Evolutionary conservation across 2,329 filamentous ascomycete genomes (phyloP), one percentile per base, ranked within the genome.

Genomic region (Xylariaceae sp.): DNA sequence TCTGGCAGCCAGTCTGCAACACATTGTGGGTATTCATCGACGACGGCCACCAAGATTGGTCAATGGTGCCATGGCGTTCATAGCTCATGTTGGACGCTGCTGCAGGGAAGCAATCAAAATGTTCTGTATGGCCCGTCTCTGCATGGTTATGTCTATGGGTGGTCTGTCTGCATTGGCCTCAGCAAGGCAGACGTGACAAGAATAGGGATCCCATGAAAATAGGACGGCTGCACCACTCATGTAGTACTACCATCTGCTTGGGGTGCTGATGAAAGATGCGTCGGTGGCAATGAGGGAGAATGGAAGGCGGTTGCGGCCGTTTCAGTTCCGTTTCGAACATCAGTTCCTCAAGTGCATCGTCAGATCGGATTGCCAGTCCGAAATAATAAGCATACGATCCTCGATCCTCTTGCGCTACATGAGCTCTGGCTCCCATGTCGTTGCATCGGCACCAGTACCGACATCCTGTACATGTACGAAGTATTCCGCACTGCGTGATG

Each of bases 151-250:
- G 49, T 35, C 49, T 13, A 17, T n/a, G 49, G 49, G 11, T 23
- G 49, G 55, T 30, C 48, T 45, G 17, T 23, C 48, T 34, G 57
- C 49, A 59, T 52, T 52, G 53, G 52, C 62, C 48, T 64, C 60
- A 60, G 59, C 34, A 59, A 62, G 58, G 60, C 65, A 65, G 62
- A 63, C 62, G 61, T 60, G 64, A 62, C 34, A 44, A 48, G 45
- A 13, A 39, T 39, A 44, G 44, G 13, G 53, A 51, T 35, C 23
- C 15, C 10, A 35, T n/a, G 49, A 51, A 42, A 10, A 9, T 35
- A 34, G 34, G 34, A 51, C 11, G 49, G 10, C 49, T 35, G 23
- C 23, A 51, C 13, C 9, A 7, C 10, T 23, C 11, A 42, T 13
- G 9, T 42, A 42, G n/a, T 35, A 13, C 13, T n/a, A 45, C 37